Evolutionary conservation across 2,329 filamentous ascomycete genomes (phyloP).

Genomic region (Aureobasidium sp.): DNA sequence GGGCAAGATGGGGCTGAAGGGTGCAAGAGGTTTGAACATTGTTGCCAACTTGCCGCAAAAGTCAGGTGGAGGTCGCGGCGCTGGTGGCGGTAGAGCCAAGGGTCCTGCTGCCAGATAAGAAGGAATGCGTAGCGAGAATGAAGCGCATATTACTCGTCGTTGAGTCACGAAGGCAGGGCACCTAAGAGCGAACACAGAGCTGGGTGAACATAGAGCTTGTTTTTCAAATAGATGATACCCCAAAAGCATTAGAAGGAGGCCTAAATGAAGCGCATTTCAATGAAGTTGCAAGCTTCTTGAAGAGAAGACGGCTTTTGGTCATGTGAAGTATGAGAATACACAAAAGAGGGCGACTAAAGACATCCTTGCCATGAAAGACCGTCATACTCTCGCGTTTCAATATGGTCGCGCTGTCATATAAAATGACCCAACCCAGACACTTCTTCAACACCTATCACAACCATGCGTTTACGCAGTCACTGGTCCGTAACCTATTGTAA

Average conservation of each 20-base stretch:
- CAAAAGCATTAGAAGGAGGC: slow-evolving; percentile 3
- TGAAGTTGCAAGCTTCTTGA: neutral
- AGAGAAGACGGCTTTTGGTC: too few relatives aligned
- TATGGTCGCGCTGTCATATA: too few relatives aligned
- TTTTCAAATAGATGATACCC: slow-evolving; percentile 3
- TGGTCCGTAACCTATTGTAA: too few relatives aligned
- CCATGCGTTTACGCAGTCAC: too few relatives aligned
- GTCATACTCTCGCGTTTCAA: too few relatives aligned
- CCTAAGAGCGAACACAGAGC: neutral
- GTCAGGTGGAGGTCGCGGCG: neutral
- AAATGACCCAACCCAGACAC: too few relatives aligned
- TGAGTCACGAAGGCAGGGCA: neutral
- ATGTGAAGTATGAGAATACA: too few relatives aligned
- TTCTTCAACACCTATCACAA: too few relatives aligned
- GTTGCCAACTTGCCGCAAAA: slow-evolving; percentile 5
- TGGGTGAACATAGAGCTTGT: neutral
- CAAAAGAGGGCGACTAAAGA: too few relatives aligned
- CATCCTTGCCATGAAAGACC: too few relatives aligned
- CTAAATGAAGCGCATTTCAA: neutral
- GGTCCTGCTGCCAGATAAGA: neutral
- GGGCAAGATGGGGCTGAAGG: slow-evolving; percentile 41
- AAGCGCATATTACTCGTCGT: neutral
- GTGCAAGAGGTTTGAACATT: slow-evolving; percentile 30
- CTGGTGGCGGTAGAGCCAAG: neutral
- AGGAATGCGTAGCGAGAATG: neutral